Evolutionary conservation across 345 rosid species (phyloP), one percentile per base, ranked within the genome.

Genomic region (Ricinus communis): DNA sequence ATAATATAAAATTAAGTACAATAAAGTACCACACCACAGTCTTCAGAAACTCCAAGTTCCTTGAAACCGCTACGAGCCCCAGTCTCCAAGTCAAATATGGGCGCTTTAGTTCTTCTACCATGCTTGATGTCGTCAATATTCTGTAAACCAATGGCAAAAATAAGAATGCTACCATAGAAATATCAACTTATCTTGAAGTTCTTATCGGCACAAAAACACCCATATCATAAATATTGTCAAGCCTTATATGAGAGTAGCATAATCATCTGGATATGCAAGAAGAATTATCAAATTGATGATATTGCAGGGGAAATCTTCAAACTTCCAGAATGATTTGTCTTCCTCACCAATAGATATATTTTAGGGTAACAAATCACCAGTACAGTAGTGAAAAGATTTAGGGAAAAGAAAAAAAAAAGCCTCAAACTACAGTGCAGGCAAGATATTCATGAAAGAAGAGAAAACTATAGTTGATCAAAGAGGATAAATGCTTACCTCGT

Each of bases 21-120:
- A 65, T 54, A 68, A 88, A 88, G 71, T 57, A 95, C 99, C 91
- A 95, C 97, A 15, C 97, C 96, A 55, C 98, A 95, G 66, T 95
- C 99, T 75, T 93, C 97, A 82, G 97, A 82, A 81, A 95, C 90
- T 83, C 83, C 90, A 66, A 95, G 94, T 70, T 93, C 97, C 87
- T 89, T 95, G 69, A 90, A 90, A 67, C 96, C 90, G 73, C 85
- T 90, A 64, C 96, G 87, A 75, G 93, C 83, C 74, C 93, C 97
- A 83, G 88, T 84, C 86, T 88, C 98, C 93, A 92, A 80, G 80
- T 95, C 88, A 75, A 93, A 90, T 69, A 89, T 46, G 64, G 97
- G 98, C 56, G 87, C 86, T 83, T 89, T 88, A 66, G 98, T 89
- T 84, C 85, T 88, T 71, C 81, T 86, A 25, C 87, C 84, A 76